Percentiles rank a stretch among this genome's conserved stretches.
These are phyloP conservation scores for Chlamydomonas sphaeroides DNA, from an alignment of 139 green algal genomes.

Conservation along the genomic window DNA sequence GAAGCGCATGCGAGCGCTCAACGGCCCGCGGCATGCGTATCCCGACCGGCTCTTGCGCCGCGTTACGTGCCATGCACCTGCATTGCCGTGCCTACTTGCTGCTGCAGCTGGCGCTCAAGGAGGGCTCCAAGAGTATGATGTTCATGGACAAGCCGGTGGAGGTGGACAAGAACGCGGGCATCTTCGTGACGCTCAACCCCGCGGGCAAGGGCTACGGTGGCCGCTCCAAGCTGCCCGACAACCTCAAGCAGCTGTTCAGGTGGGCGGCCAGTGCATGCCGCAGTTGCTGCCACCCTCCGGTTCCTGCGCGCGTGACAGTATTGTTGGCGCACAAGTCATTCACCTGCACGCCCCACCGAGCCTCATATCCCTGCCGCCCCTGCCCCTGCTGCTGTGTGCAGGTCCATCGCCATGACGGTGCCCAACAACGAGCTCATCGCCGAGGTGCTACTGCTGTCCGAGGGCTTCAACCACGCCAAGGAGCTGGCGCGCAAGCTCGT, in stretches of 20 bases:
- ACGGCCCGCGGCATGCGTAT: no score
- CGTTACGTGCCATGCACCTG: no score
- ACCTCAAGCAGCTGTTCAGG: constrained; percentile 89
- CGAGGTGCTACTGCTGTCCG: constrained; percentile 76
- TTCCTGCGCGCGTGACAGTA: no score
- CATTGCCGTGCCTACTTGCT: no score
- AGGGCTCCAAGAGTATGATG: constrained; percentile 56
- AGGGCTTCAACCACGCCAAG: constrained; percentile 75
- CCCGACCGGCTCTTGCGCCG: no score
- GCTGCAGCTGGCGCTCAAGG: constrained; percentile 74
- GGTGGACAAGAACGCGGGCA: constrained; percentile 76
- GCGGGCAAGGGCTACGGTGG: constrained; percentile 85
- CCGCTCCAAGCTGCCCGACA: constrained; percentile 86
- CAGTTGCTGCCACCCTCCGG: no score
- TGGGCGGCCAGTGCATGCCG: no score
- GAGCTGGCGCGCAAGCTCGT: constrained; percentile 72
- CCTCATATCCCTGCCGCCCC: background rate
- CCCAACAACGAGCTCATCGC: constrained; percentile 86
- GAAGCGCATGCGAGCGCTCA: no score
- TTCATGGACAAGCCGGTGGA: constrained; percentile 77
- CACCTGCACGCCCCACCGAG: no score
- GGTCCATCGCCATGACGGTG: constrained; percentile 80
- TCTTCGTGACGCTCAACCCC: constrained; percentile 93
- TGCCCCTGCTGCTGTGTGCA: constrained; percentile 33
- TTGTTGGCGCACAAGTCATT: no score